Evolutionary conservation across 257 asterid genomes (phyloP).

Genomic region (Mentha longifolia): DNA sequence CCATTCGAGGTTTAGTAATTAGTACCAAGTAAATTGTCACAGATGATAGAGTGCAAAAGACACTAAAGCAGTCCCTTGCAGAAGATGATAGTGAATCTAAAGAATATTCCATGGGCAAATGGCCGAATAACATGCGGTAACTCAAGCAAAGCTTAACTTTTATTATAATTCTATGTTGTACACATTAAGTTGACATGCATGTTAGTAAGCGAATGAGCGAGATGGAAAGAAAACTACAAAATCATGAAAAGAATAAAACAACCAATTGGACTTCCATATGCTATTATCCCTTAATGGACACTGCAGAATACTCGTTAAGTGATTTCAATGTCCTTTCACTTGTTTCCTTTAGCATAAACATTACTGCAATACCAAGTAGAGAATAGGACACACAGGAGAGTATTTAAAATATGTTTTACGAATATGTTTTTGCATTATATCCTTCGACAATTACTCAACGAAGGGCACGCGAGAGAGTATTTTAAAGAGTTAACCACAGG

Average conservation of each 20-base stretch:
- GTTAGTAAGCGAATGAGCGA: neutral
- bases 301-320: no score
- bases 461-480: neutral
- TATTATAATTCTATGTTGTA: conserved; percentile 7
- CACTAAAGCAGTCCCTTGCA: neutral
- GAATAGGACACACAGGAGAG: no score
- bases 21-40: conserved; percentile 8
- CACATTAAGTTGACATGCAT: neutral
- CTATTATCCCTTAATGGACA: no score
- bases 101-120: neutral
- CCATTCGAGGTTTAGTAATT: conserved; percentile 28
- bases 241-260: no score
- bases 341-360: neutral
- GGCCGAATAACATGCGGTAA: conserved; percentile 8
- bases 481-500: neutral
- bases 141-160: neutral
- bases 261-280: no score
- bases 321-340: neutral
- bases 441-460: neutral
- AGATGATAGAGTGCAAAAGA: conserved; percentile 21
- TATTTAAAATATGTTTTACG: no score
- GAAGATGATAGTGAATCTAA: conserved; percentile 18
- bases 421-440: neutral
- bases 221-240: neutral
- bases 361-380: neutral